Evolutionary conservation across 1,139 yeast species (phyloP).

Genomic region (Debaryomyces fabryi): DNA sequence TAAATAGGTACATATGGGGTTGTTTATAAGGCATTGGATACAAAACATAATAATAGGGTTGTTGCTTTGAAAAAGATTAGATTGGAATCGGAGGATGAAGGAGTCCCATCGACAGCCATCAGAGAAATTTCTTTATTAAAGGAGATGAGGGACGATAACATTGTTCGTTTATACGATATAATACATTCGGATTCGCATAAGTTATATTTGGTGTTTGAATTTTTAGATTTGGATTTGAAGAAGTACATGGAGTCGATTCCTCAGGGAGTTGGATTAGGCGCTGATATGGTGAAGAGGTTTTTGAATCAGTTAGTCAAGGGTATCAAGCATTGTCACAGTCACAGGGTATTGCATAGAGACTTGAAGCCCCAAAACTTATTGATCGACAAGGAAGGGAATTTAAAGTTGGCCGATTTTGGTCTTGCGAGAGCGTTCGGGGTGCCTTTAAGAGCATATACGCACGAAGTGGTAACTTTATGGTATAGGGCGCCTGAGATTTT

Average conservation of each 20-base stretch:
- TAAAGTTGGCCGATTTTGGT: conserved; percentile 96
- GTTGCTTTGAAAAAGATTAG: conserved; percentile 96
- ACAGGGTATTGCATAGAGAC: conserved; percentile 93
- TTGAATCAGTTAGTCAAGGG: conserved; percentile 94
- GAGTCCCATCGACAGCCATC: conserved; percentile 97
- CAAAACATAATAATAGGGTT: conserved; percentile 83
- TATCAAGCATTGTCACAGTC: conserved; percentile 92
- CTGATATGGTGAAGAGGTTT: conserved; percentile 87
- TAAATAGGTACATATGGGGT: conserved; percentile 85
- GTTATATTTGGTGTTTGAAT: conserved; percentile 90
- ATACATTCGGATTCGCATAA: conserved; percentile 97
- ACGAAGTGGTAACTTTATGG: conserved; percentile 98
- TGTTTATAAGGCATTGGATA: conserved; percentile 92
- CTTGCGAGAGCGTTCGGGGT: conserved; percentile 97
- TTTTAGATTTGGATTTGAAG: conserved; percentile 89
- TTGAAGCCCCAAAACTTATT: conserved; percentile 93
- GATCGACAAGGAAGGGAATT: conserved; percentile 92
- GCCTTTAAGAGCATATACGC: conserved; percentile 93
- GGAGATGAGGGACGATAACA: conserved; percentile 90
- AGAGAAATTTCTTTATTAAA: conserved; percentile 92
- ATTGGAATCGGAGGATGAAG: conserved; percentile 96
- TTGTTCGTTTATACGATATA: conserved; percentile 87
- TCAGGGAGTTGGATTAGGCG: conserved; percentile 85
- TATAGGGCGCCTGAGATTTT: conserved; percentile 96
- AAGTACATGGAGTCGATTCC: conserved; percentile 97